Base-by-base conservation (phyloP, 2,329 filamentous ascomycete genomes). In the Talaromyces sp. region DNA sequence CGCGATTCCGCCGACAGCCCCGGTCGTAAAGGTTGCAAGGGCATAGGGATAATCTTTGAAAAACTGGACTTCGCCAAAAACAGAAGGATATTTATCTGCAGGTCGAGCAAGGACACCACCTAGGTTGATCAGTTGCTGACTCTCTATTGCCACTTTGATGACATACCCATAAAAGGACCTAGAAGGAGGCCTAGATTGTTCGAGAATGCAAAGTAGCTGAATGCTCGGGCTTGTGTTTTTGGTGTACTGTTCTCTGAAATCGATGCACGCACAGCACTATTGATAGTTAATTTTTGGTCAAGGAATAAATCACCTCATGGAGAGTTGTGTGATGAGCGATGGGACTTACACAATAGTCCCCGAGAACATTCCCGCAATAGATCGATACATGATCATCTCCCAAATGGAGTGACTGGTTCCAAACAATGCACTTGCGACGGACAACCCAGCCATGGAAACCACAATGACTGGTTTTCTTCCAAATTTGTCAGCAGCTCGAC, bases 391-490 rank as follows among this genome's bases (percentile, higher is more conserved):
- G 4, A 93, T 82, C 90, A 94, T 93, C 77, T 93, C 87, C 82
- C 83, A 83, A n/a, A 94, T 81, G 0, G 82, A 83, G 59, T 76
- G 82, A 24, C 89, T 86, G 67, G 92, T 75, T 16, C 91, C 91
- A 69, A 94, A 95, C 0, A 91, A 73, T 0, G 84, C 82, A 0
- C 86, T 89, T 0, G 85, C 82, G 13, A 88, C 63, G 0, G 85
- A 78, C 43, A 92, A 84, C 47, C 91, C 91, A 14, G 83, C 70
- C 6, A 93, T 78, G 0, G 88, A 91, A 70, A 83, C 80, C 2
- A 93, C 83, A 11, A 95, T 83, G 0, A 92, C 84, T 0, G 90
- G 90, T 68, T 91, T 92, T 52, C 91, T 85, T 37, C 91, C 91
- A 45, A 88, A 76, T 8, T 85, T 83, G 75, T 95, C 91, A 3